A percentile compares a stretch with the other conserved stretches of the same genome.
Conservation (phyloP, 2,329 filamentous ascomycete species). For the Claviceps sorghi region DNA sequence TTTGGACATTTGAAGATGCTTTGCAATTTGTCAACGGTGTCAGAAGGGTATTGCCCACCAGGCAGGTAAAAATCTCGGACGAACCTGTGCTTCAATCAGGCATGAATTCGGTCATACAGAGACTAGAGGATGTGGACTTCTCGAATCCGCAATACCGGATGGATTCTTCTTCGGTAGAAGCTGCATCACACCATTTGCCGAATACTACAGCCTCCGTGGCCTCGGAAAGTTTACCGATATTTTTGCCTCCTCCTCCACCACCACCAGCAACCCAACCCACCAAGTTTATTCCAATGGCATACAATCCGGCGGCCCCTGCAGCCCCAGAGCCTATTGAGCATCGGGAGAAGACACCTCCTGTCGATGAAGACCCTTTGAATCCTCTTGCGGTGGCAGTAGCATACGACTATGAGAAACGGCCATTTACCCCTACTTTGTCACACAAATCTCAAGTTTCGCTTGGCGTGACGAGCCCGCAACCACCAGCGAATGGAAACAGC, state of each 20-base stretch:
- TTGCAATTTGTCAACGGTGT: slow-evolving; percentile 55
- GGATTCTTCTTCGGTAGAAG: slow-evolving; percentile 8
- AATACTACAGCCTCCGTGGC: not conserved
- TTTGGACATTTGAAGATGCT: slow-evolving; percentile 63
- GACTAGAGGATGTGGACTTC: slow-evolving; percentile 57
- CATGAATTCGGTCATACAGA: slow-evolving; percentile 58
- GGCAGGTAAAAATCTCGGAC: slow-evolving; percentile 48
- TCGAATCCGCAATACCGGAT: slow-evolving; percentile 37
- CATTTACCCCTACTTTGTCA: slow-evolving; percentile 38
- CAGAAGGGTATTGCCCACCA: slow-evolving; percentile 45
- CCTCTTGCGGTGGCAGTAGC: slow-evolving; percentile 43
- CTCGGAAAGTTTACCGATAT: slow-evolving; percentile 9
- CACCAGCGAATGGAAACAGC: slow-evolving; percentile 10
- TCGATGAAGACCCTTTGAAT: slow-evolving; percentile 46
- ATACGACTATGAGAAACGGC: slow-evolving; percentile 38
- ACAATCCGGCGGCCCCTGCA: slow-evolving; percentile 65
- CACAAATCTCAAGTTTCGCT: slow-evolving; percentile 28
- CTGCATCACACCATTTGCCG: slow-evolving; percentile 10
- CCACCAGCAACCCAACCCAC: slow-evolving; percentile 15
- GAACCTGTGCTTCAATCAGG: slow-evolving; percentile 41
- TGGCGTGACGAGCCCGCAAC: slow-evolving; percentile 26
- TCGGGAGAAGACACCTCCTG: slow-evolving; percentile 68
- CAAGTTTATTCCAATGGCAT: slow-evolving; percentile 50
- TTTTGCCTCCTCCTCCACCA: slow-evolving; percentile 9
- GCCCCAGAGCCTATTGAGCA: slow-evolving; percentile 58